Evolutionary conservation across 2,329 filamentous ascomycete species (phyloP).

Genomic region (Penicillium sp.): DNA sequence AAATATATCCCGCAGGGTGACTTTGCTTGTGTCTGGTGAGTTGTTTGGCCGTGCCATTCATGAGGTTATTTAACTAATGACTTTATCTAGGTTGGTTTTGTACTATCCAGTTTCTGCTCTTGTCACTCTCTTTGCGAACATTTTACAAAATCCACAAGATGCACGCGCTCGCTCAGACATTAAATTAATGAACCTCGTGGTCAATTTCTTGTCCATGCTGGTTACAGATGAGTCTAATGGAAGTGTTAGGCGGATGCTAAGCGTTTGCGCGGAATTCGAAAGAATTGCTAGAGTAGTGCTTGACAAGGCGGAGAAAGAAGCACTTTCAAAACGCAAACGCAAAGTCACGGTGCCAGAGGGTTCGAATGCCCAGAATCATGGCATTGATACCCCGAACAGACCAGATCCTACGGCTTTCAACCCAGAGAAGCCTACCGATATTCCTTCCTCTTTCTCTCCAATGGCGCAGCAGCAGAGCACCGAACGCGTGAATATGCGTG

Average conservation of each 20-base stretch:
- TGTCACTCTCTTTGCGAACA: conserved; percentile 93
- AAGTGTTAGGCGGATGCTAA: conserved; percentile 88
- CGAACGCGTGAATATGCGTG: not conserved
- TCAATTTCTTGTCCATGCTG: conserved; percentile 84
- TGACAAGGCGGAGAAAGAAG: conserved; percentile 85
- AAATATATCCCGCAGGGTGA: conserved; percentile 97
- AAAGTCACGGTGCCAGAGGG: conserved; percentile 52
- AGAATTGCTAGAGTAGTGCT: conserved; percentile 87
- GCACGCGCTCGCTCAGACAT: conserved; percentile 82
- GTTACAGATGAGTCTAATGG: conserved; percentile 86
- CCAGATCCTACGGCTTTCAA: conserved; percentile 3
- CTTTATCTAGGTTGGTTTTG: conserved; percentile 66
- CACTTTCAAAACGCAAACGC: conserved; percentile 74
- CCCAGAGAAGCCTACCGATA: not conserved
- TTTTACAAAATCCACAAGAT: conserved; percentile 91
- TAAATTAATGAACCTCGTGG: conserved; percentile 85
- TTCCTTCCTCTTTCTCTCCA: not conserved
- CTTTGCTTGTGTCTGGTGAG: conserved; percentile 89
- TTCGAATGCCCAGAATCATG: conserved; percentile 20
- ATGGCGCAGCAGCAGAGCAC: conserved; percentile 1
- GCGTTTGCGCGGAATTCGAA: conserved; percentile 93
- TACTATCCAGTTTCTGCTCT: conserved; percentile 96
- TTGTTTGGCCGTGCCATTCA: conserved; percentile 16
- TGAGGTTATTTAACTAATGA: conserved; percentile 18
- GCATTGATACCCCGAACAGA: conserved; percentile 14